Percentiles rank a stretch among this genome's conserved stretches.
Conservation (phyloP, 768 basidiomycete species). For the Phanerochaete sordida region DNA sequence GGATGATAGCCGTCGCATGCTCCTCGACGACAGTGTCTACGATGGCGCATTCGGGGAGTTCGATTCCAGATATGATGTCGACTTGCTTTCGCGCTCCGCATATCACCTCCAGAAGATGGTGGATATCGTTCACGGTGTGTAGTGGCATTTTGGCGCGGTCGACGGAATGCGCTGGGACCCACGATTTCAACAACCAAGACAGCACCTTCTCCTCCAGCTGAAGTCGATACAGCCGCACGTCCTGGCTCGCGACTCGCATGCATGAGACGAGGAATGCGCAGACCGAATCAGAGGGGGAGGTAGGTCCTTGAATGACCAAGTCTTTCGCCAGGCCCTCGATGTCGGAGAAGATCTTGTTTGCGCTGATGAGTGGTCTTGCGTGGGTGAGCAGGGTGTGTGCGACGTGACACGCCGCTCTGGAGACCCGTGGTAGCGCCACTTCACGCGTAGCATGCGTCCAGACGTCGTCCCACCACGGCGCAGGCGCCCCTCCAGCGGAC, state of each 20-base stretch:
- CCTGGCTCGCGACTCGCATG: constrained; percentile 70
- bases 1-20: constrained; percentile 51
- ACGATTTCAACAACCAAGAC: constrained; percentile 75
- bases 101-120: constrained; percentile 60
- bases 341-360: constrained; percentile 61
- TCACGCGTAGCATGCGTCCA: constrained; percentile 85
- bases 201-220: constrained; percentile 85
- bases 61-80: constrained; percentile 41
- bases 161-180: constrained; percentile 41
- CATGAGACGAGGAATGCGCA: constrained; percentile 76
- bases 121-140: constrained; percentile 55
- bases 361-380: constrained; percentile 42
- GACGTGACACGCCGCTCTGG: constrained; percentile 76
- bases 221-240: constrained; percentile 80
- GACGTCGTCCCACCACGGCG: constrained; percentile 61
- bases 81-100: constrained; percentile 51
- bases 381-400: constrained; percentile 51
- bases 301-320: constrained; percentile 87
- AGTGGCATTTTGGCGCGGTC: constrained; percentile 41
- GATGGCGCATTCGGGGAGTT: constrained; percentile 68
- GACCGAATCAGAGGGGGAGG: constrained; percentile 84
- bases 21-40: constrained; percentile 61
- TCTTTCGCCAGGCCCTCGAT: constrained; percentile 80
- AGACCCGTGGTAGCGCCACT: constrained; percentile 60
- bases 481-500: constrained; percentile 3